A percentile compares a stretch with the other conserved stretches of the same genome.
phyloP scores from a whole-genome alignment of 129 eudicot species.

The Erigeron canadensis region DNA sequence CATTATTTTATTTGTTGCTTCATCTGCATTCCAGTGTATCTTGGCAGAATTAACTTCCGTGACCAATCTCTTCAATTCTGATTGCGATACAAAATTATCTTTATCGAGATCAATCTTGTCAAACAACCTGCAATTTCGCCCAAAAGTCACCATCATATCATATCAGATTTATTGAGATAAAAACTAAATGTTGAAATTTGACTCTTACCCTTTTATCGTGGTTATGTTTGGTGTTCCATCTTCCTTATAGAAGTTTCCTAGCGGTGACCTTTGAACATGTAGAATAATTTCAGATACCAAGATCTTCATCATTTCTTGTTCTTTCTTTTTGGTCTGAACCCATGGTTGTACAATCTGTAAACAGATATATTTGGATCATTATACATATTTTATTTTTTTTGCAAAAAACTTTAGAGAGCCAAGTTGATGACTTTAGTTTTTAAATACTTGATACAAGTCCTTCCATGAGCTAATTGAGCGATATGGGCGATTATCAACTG shows the following conservation, averaged over 20 bases:
- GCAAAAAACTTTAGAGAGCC: background rate
- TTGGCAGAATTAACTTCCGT: conserved; percentile 41
- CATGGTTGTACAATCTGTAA: conserved; percentile 77
- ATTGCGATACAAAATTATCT: conserved; percentile 45
- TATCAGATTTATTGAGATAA: background rate
- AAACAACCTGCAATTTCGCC: conserved; percentile 48
- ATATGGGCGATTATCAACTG: conserved; percentile 49
- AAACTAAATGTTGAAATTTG: background rate
- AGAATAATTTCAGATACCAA: conserved; percentile 56
- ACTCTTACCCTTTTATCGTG: conserved; percentile 51
- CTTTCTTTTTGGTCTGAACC: conserved; percentile 68
- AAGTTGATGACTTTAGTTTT: background rate
- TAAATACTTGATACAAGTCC: conserved; percentile 54
- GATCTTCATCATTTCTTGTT: conserved; percentile 59
- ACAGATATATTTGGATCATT: conserved; percentile 11
- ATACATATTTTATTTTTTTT: background rate
- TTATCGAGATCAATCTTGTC: conserved; percentile 52
- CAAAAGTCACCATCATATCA: background rate
- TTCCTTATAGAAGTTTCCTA: conserved; percentile 56
- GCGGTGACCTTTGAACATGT: conserved; percentile 45
- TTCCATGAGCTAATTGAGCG: conserved; percentile 61
- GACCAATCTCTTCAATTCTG: conserved; percentile 51
- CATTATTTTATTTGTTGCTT: conserved; percentile 47
- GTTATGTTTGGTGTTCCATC: conserved; percentile 56
- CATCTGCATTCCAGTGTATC: conserved; percentile 48